Conservation (phyloP, 179 eudicot genomes). For the Kewa caespitosa region DNA sequence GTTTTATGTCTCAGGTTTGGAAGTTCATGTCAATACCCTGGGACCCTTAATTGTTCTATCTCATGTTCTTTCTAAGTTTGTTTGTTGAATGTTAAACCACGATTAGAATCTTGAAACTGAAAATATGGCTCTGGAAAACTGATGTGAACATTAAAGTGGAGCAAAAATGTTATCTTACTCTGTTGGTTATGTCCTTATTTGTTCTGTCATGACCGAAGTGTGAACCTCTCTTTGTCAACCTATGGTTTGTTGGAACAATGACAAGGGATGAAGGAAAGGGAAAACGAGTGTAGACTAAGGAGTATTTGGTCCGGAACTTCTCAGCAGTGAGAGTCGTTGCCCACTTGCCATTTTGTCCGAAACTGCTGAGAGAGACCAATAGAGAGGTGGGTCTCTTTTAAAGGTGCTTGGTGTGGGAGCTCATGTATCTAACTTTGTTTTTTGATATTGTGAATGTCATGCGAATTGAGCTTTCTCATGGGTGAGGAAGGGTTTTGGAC, state of each 20-base stretch:
- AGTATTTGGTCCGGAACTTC: not conserved
- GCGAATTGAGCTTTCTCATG: not conserved
- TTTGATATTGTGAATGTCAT: not conserved
- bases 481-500: not conserved
- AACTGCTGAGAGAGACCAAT: not conserved
- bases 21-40: not conserved
- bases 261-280: not conserved
- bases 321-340: not conserved
- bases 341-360: not conserved
- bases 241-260: no score
- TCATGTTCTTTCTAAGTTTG: not conserved
- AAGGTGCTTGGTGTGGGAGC: not conserved
- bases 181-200: not conserved
- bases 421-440: not conserved
- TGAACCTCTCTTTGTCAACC: no score
- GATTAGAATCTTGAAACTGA: not conserved
- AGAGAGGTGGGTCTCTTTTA: not conserved
- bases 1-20: conserved; percentile 83
- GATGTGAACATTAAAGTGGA: not conserved
- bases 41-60: not conserved
- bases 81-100: not conserved
- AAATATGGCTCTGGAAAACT: not conserved
- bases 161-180: not conserved
- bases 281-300: not conserved
- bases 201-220: no score